Evolutionary conservation across 495 filamentous ascomycete species (phyloP), one percentile per base, ranked within the genome.

Genomic region (Neurospora intermedia): DNA sequence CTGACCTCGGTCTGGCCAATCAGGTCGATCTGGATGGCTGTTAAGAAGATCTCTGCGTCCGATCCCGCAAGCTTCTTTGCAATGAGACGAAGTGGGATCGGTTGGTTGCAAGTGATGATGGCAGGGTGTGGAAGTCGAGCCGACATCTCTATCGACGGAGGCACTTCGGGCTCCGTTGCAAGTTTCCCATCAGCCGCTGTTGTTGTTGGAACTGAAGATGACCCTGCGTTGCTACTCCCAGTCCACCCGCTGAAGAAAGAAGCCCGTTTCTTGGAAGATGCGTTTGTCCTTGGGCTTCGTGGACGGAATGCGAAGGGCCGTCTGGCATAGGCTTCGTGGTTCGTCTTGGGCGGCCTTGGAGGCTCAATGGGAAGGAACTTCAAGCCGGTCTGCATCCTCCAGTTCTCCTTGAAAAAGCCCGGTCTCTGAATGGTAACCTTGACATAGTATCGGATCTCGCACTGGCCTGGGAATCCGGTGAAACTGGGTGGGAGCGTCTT

Each of bases 331-430:
- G 92, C 89, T 81, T 99, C 96, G 75, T 91, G 89, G 69, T 87
- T 88, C 2, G 89, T 85, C 69, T 85, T 84, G 3, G 88, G 82
- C 8, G 89, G 89, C 66, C 93, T 85, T 9, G 94, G 94, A 3
- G 93, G 93, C 77, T 99, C 96, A 77, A 98, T 94, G 7, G 96
- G 96, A 9, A 97, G 85, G 80, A 99, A 97, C 54, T 92, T 94
- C 79, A 99, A 83, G 39, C 85, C 85, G 69, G 82, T 73, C 73
- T 84, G 80, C 73, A 83, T 83, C 35, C 94, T 85, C 80, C 92
- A 91, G 77, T 97, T 97, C 81, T 95, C 93, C 78, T 93, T 92
- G 80, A 93, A 95, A 74, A 96, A 87, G 31, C 91, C 87, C 0
- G 92, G 92, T 39, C 94, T 86, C 73, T 92, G 89, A 3, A 98